Base-by-base conservation (phyloP, 495 filamentous ascomycete genomes). In the Symbiotaphrina buchneri region DNA sequence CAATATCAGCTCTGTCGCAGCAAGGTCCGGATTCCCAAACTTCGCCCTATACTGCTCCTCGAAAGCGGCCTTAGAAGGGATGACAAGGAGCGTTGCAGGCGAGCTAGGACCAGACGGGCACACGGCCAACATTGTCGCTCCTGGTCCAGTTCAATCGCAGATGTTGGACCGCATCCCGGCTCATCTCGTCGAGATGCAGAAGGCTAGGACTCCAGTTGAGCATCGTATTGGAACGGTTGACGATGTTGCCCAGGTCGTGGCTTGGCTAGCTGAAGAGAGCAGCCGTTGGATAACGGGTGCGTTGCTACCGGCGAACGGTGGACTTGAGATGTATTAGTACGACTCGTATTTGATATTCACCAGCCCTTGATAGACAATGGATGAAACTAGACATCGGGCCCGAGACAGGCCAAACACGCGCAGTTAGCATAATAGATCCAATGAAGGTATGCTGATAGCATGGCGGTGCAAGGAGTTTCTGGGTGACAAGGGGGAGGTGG, bases 61-160 rank as follows among this genome's bases (percentile, higher is more conserved):
- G 52, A 83, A 85, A 59, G 71, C 71, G 41, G 72, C 78, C 2
- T 64, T 83, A 31, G 76, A 81, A 44, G 73, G 70, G n/a, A 71
- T 85, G 46, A 68, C 70, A 37, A 70, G 76, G 47, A 63, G 61
- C 33, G 77, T 85, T 42, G 65, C 77, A 2, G 58, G 65, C 3
- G 78, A 85, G 46, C 77, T 70, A 41, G 76, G 76, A n/a, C n/a
- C n/a, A n/a, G n/a, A 25, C 7, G 22, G 22, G 7, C 22, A 25
- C 22, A 25, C 22, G 7, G 22, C 13, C 22, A 25, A 25, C 13
- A 25, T 13, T 7, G 22, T 25, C 8, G 13, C 7, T 13, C 22
- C 22, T 7, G 22, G 22, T 13, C 22, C 22, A 25, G 22, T 25
- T 8, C 22, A 13, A 25, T 8, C 22, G 8, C 8, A 25, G 22